Percentiles rank a stretch among this genome's conserved stretches.
These are phyloP conservation scores for Dendrothele bispora DNA, from an alignment of 768 basidiomycete species.

Conservation along the genomic window DNA sequence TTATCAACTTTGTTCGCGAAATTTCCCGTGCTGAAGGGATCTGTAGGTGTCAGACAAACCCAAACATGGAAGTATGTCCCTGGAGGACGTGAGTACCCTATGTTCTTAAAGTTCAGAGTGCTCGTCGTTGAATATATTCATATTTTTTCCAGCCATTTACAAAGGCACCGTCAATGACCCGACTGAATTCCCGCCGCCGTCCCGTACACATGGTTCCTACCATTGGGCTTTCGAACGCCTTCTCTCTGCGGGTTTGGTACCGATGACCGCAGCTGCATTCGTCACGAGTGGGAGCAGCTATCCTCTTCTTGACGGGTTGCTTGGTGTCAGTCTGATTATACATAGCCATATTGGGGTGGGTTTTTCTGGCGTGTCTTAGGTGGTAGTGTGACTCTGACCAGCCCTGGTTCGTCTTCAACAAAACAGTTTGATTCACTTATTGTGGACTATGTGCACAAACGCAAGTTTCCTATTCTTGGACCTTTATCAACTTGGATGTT, in stretches of 20 bases:
- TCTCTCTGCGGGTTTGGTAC: slow-evolving; percentile 84
- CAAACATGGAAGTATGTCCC: slow-evolving; percentile 52
- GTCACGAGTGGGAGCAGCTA: slow-evolving; percentile 73
- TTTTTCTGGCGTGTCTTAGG: not conserved
- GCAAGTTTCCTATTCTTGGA: slow-evolving; percentile 90
- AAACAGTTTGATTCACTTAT: slow-evolving; percentile 71
- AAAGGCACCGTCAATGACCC: slow-evolving; percentile 96
- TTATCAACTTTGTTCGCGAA: not conserved
- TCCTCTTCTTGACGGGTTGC: slow-evolving; percentile 86
- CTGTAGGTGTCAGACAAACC: too few relatives aligned
- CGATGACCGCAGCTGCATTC: slow-evolving; percentile 84
- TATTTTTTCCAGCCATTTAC: slow-evolving; percentile 61
- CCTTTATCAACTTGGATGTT: slow-evolving; percentile 72
- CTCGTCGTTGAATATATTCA: not conserved
- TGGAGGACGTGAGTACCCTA: slow-evolving; percentile 61
- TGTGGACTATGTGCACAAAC: slow-evolving; percentile 89
- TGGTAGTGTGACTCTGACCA: too few relatives aligned
- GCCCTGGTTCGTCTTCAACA: not conserved
- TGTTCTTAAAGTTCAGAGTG: slow-evolving; percentile 12
- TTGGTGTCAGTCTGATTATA: slow-evolving; percentile 85
- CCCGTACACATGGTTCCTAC: slow-evolving; percentile 83
- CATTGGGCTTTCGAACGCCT: slow-evolving; percentile 94
- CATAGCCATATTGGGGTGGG: slow-evolving; percentile 95
- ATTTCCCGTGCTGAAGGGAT: too few relatives aligned
- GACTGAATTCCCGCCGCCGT: slow-evolving; percentile 82